Percentiles rank a stretch among this genome's conserved stretches.
Conservation (phyloP, 2,329 filamentous ascomycete genomes). For the Cladosporium sp. region DNA sequence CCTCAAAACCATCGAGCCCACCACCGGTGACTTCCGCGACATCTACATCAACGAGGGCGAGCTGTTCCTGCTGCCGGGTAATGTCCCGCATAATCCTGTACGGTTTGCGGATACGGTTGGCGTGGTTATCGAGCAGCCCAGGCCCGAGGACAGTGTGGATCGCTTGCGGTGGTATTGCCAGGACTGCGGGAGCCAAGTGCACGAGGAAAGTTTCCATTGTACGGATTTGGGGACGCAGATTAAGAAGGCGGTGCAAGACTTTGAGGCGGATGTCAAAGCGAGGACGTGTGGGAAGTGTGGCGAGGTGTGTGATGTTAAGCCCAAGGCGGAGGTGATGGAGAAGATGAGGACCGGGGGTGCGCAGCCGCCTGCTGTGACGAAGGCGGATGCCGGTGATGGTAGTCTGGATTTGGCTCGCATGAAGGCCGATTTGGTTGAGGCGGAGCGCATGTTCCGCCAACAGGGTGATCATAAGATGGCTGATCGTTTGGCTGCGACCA, state of each 20-base stretch:
- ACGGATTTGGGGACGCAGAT: slow-evolving; percentile 92
- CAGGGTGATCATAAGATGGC: background rate
- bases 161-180: slow-evolving; percentile 88
- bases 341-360: slow-evolving; percentile 30
- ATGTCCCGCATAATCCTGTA: slow-evolving; percentile 95
- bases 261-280: slow-evolving; percentile 67
- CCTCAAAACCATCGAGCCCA: slow-evolving; percentile 79
- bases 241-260: slow-evolving; percentile 82
- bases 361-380: background rate
- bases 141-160: slow-evolving; percentile 70
- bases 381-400: slow-evolving; percentile 6
- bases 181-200: slow-evolving; percentile 68
- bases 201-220: slow-evolving; percentile 85
- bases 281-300: slow-evolving; percentile 79
- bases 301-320: slow-evolving; percentile 69
- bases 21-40: slow-evolving; percentile 68
- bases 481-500: background rate
- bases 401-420: background rate
- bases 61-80: slow-evolving; percentile 88
- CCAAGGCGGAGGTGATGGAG: slow-evolving; percentile 45
- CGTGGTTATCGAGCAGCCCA: slow-evolving; percentile 82
- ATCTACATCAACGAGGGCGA: slow-evolving; percentile 89
- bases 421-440: background rate
- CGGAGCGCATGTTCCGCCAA: background rate
- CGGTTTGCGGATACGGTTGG: slow-evolving; percentile 93